phyloP scores from a whole-genome alignment of 2,329 filamentous ascomycete genomes.

The Fusarium circinatum region DNA sequence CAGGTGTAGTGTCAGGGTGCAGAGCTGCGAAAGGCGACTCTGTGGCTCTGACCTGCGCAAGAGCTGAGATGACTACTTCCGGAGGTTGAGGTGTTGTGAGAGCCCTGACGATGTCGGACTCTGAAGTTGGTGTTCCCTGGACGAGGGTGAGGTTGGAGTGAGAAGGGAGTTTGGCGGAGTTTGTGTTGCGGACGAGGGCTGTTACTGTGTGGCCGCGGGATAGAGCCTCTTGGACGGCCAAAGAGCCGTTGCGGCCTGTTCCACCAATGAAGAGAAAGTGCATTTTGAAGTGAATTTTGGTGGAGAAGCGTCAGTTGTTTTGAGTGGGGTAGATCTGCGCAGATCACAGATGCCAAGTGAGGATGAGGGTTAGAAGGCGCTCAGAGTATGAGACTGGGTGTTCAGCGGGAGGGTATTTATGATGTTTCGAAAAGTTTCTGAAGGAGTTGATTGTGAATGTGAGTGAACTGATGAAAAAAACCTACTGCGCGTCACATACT shows the following conservation, averaged over 20 bases:
- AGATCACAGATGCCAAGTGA: not conserved
- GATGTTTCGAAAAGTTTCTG: rapidly evolving
- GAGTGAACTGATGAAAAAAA: not conserved
- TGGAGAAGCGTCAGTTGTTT: not conserved
- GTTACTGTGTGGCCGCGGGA: constrained; percentile 18
- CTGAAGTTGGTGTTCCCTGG: constrained; percentile 16
- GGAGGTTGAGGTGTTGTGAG: not conserved
- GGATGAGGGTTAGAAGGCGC: rapidly evolving
- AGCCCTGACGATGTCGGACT: not conserved
- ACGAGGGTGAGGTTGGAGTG: constrained; percentile 15
- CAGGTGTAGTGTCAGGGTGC: constrained; percentile 8
- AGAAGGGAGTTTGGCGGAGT: not conserved
- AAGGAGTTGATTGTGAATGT: too few species aligned
- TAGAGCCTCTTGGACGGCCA: constrained; percentile 17
- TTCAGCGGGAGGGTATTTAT: not conserved
- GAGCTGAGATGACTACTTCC: constrained; percentile 1
- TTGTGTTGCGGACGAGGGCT: constrained; percentile 9
- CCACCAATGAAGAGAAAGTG: constrained; percentile 29
- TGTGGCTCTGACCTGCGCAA: constrained; percentile 10
- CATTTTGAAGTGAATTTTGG: not conserved
- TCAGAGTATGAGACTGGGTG: not conserved
- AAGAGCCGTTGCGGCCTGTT: constrained; percentile 29
- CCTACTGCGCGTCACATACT: rapidly evolving
- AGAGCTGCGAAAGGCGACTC: constrained; percentile 21
- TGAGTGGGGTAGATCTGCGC: not conserved